phyloP scores from a whole-genome alignment of 352 stramenopile species.

The Phytophthora pisi region DNA sequence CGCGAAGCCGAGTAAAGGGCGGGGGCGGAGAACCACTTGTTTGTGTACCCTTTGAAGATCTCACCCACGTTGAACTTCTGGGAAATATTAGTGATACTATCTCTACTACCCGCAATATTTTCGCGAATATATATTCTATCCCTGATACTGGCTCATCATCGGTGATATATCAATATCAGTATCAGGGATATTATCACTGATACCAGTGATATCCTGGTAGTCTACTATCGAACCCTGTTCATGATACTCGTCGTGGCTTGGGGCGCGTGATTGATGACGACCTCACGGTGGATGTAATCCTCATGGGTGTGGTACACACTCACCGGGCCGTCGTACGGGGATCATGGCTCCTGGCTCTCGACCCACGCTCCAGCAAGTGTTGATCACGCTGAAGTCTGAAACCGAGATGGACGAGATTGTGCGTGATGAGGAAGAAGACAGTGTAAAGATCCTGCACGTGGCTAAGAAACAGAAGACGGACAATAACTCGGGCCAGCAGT shows the following conservation, averaged over 20 bases:
- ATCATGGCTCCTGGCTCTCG: conserved; percentile 1
- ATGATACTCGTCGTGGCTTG: no score
- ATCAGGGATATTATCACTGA: no score
- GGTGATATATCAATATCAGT: no score
- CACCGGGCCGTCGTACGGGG: neutral
- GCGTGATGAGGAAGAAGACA: neutral
- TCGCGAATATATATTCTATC: no score
- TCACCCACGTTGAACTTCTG: neutral
- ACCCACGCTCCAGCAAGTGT: neutral
- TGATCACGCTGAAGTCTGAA: conserved; percentile 11
- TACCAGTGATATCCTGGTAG: no score
- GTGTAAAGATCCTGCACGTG: neutral
- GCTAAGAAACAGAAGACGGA: neutral
- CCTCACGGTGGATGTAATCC: conserved; percentile 2
- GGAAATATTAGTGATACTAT: neutral
- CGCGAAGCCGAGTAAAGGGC: neutral
- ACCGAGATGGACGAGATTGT: conserved; percentile 6
- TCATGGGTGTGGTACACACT: conserved; percentile 10
- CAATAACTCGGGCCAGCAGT: neutral
- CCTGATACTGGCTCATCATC: no score
- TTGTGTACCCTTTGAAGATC: conserved; percentile 1
- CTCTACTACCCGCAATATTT: conserved; percentile 1
- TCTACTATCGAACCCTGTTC: no score
- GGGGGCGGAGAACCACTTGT: neutral
- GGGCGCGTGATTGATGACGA: no score